Evolutionary conservation across 306 rosid species (phyloP).

Genomic region (Mimosa bimucronata): DNA sequence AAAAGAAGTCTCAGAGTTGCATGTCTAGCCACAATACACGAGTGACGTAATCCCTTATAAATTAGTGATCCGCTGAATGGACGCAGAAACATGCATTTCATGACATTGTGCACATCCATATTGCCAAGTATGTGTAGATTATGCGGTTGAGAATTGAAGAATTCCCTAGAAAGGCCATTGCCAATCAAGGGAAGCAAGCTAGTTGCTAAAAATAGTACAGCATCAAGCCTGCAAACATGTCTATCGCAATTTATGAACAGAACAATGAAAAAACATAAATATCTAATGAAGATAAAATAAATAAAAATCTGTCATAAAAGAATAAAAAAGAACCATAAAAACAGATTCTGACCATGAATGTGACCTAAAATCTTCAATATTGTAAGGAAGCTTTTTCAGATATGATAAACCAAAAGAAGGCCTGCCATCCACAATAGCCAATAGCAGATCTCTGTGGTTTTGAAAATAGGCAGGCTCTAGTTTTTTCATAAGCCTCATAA

Average conservation of each 20-base stretch:
- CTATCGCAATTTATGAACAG: conserved; percentile 39
- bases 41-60: conserved; percentile 81
- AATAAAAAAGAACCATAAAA: neutral
- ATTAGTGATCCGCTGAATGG: conserved; percentile 71
- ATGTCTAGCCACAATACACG: conserved; percentile 69
- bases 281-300: conserved; percentile 25
- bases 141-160: conserved; percentile 45
- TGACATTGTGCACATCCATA: conserved; percentile 51
- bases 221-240: conserved; percentile 70
- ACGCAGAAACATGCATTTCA: conserved; percentile 78
- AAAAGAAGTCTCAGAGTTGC: conserved; percentile 80
- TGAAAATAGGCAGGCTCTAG: conserved; percentile 59
- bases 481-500: conserved; percentile 73
- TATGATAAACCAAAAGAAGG: conserved; percentile 72
- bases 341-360: conserved; percentile 69
- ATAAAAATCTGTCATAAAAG: neutral
- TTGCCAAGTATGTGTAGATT: conserved; percentile 39
- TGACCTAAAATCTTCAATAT: conserved; percentile 63
- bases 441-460: conserved; percentile 71
- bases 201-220: conserved; percentile 69
- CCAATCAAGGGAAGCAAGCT: conserved; percentile 61
- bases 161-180: conserved; percentile 52
- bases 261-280: neutral
- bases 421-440: conserved; percentile 67
- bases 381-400: conserved; percentile 88